Percentiles rank a stretch among this genome's conserved stretches.
Conservation (phyloP, 2,329 filamentous ascomycete species). For the Dactylellina leptospora region DNA sequence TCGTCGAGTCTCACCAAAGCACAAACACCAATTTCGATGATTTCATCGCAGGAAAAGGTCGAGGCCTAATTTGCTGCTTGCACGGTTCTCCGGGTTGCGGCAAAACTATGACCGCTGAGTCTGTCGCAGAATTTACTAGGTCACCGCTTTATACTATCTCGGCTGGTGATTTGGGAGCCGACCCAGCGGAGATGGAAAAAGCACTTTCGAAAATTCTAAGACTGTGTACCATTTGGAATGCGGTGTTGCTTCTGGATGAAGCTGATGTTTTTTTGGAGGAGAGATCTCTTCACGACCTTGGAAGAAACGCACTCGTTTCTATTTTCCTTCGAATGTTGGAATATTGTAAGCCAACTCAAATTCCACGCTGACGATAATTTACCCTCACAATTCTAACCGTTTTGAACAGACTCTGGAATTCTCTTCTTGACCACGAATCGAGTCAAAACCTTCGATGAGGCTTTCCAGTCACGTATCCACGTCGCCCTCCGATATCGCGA, state of each 20-base stretch:
- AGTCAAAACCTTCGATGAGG: conserved; percentile 61
- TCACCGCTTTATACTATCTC: conserved; percentile 66
- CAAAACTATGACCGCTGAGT: conserved; percentile 69
- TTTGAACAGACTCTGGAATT: conserved; percentile 59
- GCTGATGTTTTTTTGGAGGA: conserved; percentile 86
- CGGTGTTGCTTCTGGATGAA: conserved; percentile 85
- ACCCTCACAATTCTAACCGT: neutral
- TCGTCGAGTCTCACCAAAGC: conserved; percentile 65
- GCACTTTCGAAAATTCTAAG: conserved; percentile 86
- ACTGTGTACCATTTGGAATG: conserved; percentile 86
- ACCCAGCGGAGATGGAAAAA: conserved; percentile 68
- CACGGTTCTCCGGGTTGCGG: conserved; percentile 67
- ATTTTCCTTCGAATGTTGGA: conserved; percentile 62
- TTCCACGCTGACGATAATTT: neutral
- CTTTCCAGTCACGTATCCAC: conserved; percentile 61
- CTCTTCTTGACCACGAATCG: conserved; percentile 63
- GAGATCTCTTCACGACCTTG: conserved; percentile 81
- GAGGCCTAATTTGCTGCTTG: conserved; percentile 60
- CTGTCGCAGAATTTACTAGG: conserved; percentile 65
- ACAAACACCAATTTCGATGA: conserved; percentile 63
- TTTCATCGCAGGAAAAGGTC: conserved; percentile 66
- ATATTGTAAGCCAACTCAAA: conserved; percentile 58
- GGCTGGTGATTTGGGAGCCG: conserved; percentile 59
- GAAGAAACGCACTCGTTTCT: conserved; percentile 80
- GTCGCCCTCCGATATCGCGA: conserved; percentile 59